A percentile compares a stretch with the other conserved stretches of the same genome.
These are phyloP conservation scores for Candida andamanensis DNA, from an alignment of 805 yeast genomes.

Conservation along the genomic window DNA sequence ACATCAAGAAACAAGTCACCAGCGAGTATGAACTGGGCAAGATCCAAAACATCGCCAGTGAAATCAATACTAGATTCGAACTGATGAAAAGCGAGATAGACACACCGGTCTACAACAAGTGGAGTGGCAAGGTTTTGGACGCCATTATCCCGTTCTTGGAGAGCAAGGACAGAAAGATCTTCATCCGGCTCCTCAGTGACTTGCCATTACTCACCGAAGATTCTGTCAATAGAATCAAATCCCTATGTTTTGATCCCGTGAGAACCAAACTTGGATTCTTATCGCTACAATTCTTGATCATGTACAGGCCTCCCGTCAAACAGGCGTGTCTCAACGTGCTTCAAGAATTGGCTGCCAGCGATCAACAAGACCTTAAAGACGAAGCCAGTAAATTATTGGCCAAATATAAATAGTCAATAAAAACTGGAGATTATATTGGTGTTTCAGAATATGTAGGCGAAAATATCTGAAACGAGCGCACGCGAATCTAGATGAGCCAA, in stretches of 20 bases:
- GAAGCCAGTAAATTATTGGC: conserved; percentile 43
- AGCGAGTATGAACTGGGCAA: conserved; percentile 13
- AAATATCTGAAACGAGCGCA: too few relatives aligned
- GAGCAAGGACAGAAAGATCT: conserved; percentile 69
- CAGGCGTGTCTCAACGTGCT: conserved; percentile 46
- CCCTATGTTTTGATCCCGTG: conserved; percentile 81
- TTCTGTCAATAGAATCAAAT: conserved; percentile 59
- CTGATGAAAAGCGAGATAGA: conserved; percentile 11
- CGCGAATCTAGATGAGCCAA: too few relatives aligned
- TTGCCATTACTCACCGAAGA: conserved; percentile 67
- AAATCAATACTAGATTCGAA: conserved; percentile 16
- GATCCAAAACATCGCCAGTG: conserved; percentile 16
- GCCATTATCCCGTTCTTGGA: conserved; percentile 82
- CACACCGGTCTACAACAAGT: conserved; percentile 55
- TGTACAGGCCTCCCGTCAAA: conserved; percentile 87
- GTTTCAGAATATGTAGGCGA: conserved; percentile 1
- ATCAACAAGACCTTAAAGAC: conserved; percentile 46
- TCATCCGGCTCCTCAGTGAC: conserved; percentile 81
- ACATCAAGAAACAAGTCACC: conserved; percentile 11
- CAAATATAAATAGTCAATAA: conserved; percentile 41
- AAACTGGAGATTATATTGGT: not conserved
- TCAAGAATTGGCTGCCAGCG: conserved; percentile 37
- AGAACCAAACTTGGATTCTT: conserved; percentile 77
- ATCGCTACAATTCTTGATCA: conserved; percentile 73
- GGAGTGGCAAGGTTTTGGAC: conserved; percentile 71